Base-by-base conservation (phyloP, 306 rosid species). In the Quercus gilva region DNA sequence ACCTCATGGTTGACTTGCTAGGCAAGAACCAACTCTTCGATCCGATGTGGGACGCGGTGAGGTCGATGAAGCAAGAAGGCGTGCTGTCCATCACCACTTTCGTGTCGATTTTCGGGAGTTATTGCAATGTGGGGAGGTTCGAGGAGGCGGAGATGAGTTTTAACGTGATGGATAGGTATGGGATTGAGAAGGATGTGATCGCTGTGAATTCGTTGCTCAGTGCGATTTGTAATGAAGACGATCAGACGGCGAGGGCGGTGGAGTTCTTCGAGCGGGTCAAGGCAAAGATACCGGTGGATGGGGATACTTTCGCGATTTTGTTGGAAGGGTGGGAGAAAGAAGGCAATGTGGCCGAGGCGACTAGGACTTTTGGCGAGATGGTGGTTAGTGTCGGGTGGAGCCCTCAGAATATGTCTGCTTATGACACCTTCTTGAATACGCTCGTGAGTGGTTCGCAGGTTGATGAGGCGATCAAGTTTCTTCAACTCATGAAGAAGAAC, bases 281-380 rank as follows among this genome's bases (percentile, higher is more conserved):
- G 55, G 84, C 28, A 61, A 76, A 63, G 90, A 60, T 89, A 15
- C 78, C 83, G 1, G 83, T 88, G 0, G 92, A 90, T 35, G 86
- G 86, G 17, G 97, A 92, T 69, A 79, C 91, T 5, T 90, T 83
- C 4, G 89, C 90, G 10, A 90, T 92, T 43, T 53, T 92, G 73
- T 75, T 92, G 41, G 92, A 90, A 79, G 94, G 92, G 6, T 87
- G 89, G 90, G 91, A 86, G 86, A 90, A 87, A 73, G 95, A 90
- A 76, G 93, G 90, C 5, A 88, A 89, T 73, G 72, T 76, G 4
- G 76, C 74, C 0, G 79, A 81, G 58, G 94, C 94, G 8, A 82
- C 80, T 84, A 65, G 49, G 13, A 82, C 85, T 18, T 89, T 92
- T 14, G 88, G 84, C 1, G 93, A 87, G 29, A 90, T 92, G 97